Percentiles rank a stretch among this genome's conserved stretches.
These are phyloP conservation scores for Hortaea werneckii DNA, from an alignment of 2,329 filamentous ascomycete genomes.

Conservation along the genomic window DNA sequence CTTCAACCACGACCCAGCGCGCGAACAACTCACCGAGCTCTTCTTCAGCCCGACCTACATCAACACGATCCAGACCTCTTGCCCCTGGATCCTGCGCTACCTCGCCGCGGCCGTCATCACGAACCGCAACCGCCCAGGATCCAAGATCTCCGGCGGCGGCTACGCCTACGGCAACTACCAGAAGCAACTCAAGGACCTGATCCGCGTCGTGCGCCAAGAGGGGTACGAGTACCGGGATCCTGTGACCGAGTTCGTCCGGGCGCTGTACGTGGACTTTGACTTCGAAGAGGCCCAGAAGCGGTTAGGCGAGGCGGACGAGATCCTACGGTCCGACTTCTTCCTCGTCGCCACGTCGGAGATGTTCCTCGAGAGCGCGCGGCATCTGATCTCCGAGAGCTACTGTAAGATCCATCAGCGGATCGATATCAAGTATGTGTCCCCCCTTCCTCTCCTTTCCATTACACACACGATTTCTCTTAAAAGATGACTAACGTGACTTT, in stretches of 20 bases:
- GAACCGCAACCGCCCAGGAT: conserved; percentile 63
- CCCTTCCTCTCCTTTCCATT: too few species aligned
- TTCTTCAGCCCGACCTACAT: conserved; percentile 97
- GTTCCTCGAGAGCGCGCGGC: conserved; percentile 88
- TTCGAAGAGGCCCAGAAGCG: conserved; percentile 93
- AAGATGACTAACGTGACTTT: background rate
- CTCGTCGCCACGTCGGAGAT: conserved; percentile 70
- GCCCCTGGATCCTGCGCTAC: conserved; percentile 94
- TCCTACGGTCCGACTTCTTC: conserved; percentile 93
- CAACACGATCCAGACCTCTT: conserved; percentile 98
- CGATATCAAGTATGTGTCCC: conserved; percentile 67
- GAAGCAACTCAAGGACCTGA: conserved; percentile 96
- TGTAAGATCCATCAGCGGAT: conserved; percentile 99
- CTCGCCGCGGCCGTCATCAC: conserved; percentile 90
- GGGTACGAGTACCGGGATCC: conserved; percentile 96
- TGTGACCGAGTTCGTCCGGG: conserved; percentile 91
- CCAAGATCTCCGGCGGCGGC: conserved; percentile 57
- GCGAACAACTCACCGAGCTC: conserved; percentile 84
- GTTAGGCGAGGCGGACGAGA: conserved; percentile 77
- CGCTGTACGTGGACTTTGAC: conserved; percentile 91
- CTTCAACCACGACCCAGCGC: conserved; percentile 91
- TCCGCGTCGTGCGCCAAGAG: conserved; percentile 92
- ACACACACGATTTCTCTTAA: too few species aligned
- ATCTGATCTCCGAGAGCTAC: conserved; percentile 97
- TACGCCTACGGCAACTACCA: conserved; percentile 96